Conservation (phyloP, 2,329 filamentous ascomycete species). For the Hypoxylon sp. region DNA sequence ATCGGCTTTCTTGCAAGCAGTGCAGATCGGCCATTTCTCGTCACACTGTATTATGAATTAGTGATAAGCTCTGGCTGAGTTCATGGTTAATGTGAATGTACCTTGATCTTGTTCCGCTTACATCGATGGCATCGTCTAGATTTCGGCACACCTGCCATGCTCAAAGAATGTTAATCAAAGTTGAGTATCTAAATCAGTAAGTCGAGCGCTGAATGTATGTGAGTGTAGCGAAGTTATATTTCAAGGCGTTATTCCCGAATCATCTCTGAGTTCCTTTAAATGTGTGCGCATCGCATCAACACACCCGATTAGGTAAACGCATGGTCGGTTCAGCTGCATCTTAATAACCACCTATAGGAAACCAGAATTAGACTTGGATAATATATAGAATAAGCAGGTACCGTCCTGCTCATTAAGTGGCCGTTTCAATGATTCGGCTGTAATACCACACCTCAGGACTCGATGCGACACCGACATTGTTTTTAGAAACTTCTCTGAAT, state of each 20-base stretch:
- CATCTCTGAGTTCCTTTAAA: too few relatives aligned
- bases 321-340: not conserved
- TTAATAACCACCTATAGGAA: too few relatives aligned
- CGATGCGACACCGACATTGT: too few relatives aligned
- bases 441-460: too few relatives aligned
- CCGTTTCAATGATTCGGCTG: not conserved
- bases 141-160: slow-evolving; percentile 29
- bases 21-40: slow-evolving; percentile 34
- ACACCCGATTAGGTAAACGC: slow-evolving; percentile 11
- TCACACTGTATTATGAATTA: slow-evolving; percentile 21
- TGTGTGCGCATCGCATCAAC: too few relatives aligned
- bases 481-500: too few relatives aligned
- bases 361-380: too few relatives aligned
- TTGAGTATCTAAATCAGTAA: too few relatives aligned
- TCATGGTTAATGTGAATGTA: not conserved
- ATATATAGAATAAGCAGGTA: too few relatives aligned
- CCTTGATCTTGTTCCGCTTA: slow-evolving; percentile 29
- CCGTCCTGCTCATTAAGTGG: not conserved
- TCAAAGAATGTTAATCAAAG: slow-evolving; percentile 5
- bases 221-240: too few relatives aligned
- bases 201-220: too few relatives aligned
- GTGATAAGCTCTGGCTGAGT: not conserved
- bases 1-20: slow-evolving; percentile 24
- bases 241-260: too few relatives aligned
- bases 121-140: slow-evolving; percentile 26